Conservation (phyloP, 345 rosid genomes). For the Excoecaria agallocha region DNA sequence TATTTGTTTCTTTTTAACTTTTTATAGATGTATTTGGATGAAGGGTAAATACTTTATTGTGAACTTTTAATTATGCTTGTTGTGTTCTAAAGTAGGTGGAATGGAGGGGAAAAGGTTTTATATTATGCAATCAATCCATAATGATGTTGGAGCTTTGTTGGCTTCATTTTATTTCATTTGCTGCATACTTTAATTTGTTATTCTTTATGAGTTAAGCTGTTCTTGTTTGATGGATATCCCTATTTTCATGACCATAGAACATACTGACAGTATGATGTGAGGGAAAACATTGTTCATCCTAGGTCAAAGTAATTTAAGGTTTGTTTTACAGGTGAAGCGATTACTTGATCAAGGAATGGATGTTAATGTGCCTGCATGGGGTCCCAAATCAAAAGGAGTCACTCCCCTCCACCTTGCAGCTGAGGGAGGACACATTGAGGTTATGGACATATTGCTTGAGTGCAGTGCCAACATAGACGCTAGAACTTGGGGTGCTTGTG, state of each 20-base stretch:
- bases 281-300: background rate
- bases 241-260: background rate
- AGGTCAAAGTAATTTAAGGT: background rate
- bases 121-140: background rate
- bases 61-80: background rate
- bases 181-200: background rate
- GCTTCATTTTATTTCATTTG: background rate
- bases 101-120: background rate
- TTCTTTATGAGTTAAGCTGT: no score
- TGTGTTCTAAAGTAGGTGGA: background rate
- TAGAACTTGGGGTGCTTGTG: slow-evolving; percentile 88
- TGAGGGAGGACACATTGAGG: slow-evolving; percentile 84
- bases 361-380: slow-evolving; percentile 81
- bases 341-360: slow-evolving; percentile 80
- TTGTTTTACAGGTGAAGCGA: slow-evolving; percentile 51
- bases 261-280: no score
- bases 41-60: background rate
- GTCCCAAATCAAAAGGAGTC: slow-evolving; percentile 84
- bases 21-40: background rate
- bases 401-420: slow-evolving; percentile 98
- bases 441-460: slow-evolving; percentile 88
- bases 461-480: slow-evolving; percentile 96
- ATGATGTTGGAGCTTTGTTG: background rate
- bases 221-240: no score
- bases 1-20: background rate